Evolutionary conservation across 2,329 filamentous ascomycete genomes (phyloP).

Genomic region (Ascosphaera acerosa): DNA sequence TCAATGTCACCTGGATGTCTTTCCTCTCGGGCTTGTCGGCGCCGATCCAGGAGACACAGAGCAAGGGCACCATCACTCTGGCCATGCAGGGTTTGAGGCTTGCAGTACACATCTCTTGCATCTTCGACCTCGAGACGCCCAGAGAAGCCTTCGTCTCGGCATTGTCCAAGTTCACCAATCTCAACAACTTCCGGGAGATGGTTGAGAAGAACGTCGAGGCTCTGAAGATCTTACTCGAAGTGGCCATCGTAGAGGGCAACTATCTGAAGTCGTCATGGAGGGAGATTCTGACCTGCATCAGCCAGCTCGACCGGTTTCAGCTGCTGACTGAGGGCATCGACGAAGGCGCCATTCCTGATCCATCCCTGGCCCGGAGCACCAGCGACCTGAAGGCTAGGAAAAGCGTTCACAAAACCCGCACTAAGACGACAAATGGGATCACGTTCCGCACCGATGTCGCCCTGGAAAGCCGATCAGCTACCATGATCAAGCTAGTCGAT

Average conservation of each 20-base stretch:
- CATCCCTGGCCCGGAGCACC: conserved; percentile 51
- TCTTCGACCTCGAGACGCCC: conserved; percentile 83
- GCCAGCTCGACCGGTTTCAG: conserved; percentile 83
- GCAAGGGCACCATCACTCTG: conserved; percentile 69
- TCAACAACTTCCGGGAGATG: conserved; percentile 90
- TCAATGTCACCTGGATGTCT: conserved; percentile 98
- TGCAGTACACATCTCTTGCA: conserved; percentile 73
- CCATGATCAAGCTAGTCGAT: conserved; percentile 80
- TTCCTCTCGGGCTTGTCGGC: conserved; percentile 87
- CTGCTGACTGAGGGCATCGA: conserved; percentile 87
- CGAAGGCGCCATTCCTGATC: conserved; percentile 74
- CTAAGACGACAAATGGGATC: conserved; percentile 23
- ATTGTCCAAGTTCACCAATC: conserved; percentile 75
- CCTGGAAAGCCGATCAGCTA: conserved; percentile 72
- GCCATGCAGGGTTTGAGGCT: conserved; percentile 93
- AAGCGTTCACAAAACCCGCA: conserved; percentile 33
- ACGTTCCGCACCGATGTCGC: conserved; percentile 56
- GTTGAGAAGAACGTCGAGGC: conserved; percentile 91
- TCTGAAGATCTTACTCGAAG: conserved; percentile 68
- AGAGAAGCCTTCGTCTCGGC: conserved; percentile 86
- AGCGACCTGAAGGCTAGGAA: conserved; percentile 33
- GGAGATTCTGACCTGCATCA: conserved; percentile 83
- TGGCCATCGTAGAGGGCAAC: conserved; percentile 83
- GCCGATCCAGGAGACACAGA: conserved; percentile 79
- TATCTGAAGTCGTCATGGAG: conserved; percentile 77